phyloP scores from a whole-genome alignment of 2,329 filamentous ascomycete genomes.

The Aspergillus flavus region DNA sequence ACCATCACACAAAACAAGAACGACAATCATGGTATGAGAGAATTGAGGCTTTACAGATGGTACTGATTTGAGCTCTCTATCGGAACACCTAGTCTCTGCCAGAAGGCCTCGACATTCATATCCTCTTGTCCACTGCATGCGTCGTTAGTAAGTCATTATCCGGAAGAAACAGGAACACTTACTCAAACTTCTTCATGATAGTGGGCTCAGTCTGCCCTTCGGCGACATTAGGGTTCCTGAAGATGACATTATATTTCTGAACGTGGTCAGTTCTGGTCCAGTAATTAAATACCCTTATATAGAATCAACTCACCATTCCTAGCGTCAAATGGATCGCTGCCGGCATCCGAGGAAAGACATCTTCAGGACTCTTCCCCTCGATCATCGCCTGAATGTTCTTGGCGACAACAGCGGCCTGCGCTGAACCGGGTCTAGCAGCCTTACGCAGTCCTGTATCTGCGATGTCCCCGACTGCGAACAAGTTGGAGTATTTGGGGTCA shows the following conservation, averaged over 20 bases:
- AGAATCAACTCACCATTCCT: slow-evolving; percentile 32
- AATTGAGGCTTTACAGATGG: slow-evolving; percentile 28
- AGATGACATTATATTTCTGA: slow-evolving; percentile 41
- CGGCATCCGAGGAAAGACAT: slow-evolving; percentile 30
- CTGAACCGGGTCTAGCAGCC: slow-evolving; percentile 35
- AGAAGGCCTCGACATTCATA: slow-evolving; percentile 42
- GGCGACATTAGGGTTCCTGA: slow-evolving; percentile 38
- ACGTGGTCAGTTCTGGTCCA: slow-evolving; percentile 3
- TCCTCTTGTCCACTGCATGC: slow-evolving; percentile 36
- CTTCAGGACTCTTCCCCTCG: slow-evolving; percentile 28
- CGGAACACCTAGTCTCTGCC: slow-evolving; percentile 34
- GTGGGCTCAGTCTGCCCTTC: slow-evolving; percentile 39
- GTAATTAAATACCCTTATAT: not conserved
- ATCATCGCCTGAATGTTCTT: slow-evolving; percentile 38
- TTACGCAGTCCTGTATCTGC: slow-evolving; percentile 40
- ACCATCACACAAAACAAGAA: not conserved
- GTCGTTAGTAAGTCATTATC: slow-evolving; percentile 15
- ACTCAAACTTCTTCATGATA: slow-evolving; percentile 37
- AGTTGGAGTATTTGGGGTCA: slow-evolving; percentile 32
- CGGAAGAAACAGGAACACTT: slow-evolving; percentile 14
- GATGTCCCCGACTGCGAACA: slow-evolving; percentile 41
- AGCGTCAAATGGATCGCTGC: slow-evolving; percentile 38
- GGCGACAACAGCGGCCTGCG: slow-evolving; percentile 35
- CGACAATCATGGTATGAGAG: too few species aligned
- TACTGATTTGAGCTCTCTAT: slow-evolving; percentile 35